Evolutionary conservation across 495 filamentous ascomycete species (phyloP), one percentile per base, ranked within the genome.

Genomic region (Hypoxylon lienhwacheense): DNA sequence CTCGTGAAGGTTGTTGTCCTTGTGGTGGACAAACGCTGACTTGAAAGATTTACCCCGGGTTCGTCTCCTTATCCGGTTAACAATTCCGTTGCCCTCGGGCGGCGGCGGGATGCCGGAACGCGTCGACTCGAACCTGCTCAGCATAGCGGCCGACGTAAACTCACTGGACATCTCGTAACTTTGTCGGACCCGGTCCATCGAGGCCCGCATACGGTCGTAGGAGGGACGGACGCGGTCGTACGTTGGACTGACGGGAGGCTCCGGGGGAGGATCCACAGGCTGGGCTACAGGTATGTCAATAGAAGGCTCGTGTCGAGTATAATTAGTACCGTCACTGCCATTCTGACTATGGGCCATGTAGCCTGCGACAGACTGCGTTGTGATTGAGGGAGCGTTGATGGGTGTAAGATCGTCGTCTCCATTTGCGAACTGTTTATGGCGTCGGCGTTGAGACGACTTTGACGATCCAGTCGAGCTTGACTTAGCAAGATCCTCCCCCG

Each of bases 311-410:
- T 83, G 80, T 31, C 83, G 80, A 8, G 90, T 95, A 65, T 93
- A 95, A 47, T 91, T 91, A 10, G 92, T 96, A 21, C 91, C 91
- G 70, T 96, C 90, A 71, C 90, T 96, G 47, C 90, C 90, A 59
- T 90, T 96, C 58, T 93, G 88, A 62, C 88, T 91, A 47, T 85
- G 87, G 46, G 85, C 80, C 60, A 91, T 90, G 63, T 90, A 85
- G 14, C 55, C 65, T 10, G 46, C 48, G 22, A 90, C 89, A 46
- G 85, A 87, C 41, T 83, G 80, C 12, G 88, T 90, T 10, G 87
- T 82, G 45, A 89, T 77, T 39, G 92, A 93, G 8, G 93, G 89
- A 16, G 93, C 87, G 68, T 96, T 97, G 61, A 96, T 95, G 16
- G 90, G 89, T 60, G 87, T 81, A 66, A 86, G 79, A 60, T 96